Evolutionary conservation across 2,329 filamentous ascomycete species (phyloP), one percentile per base, ranked within the genome.

Genomic region (Ophiostoma angusticollis): DNA sequence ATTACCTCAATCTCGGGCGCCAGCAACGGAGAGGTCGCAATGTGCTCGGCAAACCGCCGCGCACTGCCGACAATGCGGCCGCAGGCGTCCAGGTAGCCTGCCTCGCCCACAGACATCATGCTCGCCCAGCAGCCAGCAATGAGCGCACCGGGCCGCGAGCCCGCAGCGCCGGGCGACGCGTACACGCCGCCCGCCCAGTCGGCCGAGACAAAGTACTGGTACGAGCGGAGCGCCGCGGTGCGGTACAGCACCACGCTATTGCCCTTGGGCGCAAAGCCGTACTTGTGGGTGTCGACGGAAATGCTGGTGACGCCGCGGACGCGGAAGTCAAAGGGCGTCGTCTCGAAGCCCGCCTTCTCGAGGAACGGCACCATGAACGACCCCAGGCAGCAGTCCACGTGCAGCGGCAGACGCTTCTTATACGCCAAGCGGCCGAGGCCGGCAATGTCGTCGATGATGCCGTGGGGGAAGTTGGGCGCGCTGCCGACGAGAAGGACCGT

Each of bases 111-210:
- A 37, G 70, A 75, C 80, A 98, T 87, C 54, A 98, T 67, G 58
- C 78, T 85, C 2, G 87, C 79, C 91, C 93, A 98, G 67, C 87
- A 94, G 34, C 84, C 89, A 1, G 91, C 91, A 49, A 98, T 98
- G 40, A 98, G 69, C 2, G 91, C 87, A 33, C 91, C 91, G 0
- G 91, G 89, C 1, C 91, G 78, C 1, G 84, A 93, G 6, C 91
- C 91, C 1, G 91, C 89, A 37, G 96, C 83, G 5, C 81, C 83
- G 0, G 91, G 91, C 1, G 84, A 93, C 29, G 86, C 91, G 59
- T 98, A 98, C 8, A 98, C 86, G 52, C 91, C 91, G 43, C 91
- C 91, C 9, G 82, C 78, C 91, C 91, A 98, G 61, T 93, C 84
- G 6, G 91, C 81, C 23, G 80, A 84, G 56, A 98, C 80, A 60